Evolutionary conservation across 176 grass and related monocot genomes (phyloP), one percentile per base, ranked within the genome.

Genomic region (Cymbopogon citratus): DNA sequence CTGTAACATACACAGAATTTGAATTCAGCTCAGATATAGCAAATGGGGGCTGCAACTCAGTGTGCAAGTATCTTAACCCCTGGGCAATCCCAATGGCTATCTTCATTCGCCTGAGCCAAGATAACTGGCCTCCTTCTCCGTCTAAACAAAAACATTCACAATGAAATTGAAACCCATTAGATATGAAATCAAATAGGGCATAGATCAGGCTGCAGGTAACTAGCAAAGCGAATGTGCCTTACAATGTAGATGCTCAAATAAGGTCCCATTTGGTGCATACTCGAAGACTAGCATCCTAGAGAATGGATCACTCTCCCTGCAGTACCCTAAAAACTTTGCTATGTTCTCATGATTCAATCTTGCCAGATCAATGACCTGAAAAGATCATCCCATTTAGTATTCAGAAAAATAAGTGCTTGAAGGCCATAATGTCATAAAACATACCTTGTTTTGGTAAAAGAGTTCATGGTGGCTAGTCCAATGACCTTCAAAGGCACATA

Each of bases 71-170:
- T 41, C 69, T 88, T 45, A 99, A 76, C 54, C 92, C 96, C 78
- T 83, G 83, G 19, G 96, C 92, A 7, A 99, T 91, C 60, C 96
- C 96, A 28, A 99, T 84, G 61, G 93, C 91, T 86, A 99, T 79
- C 83, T 95, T 99, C 96, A 99, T 99, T 29, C 96, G 88, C 69
- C 92, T 95, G 16, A 90, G 68, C 96, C 96, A 99, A 66, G 96
- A 95, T 2, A 99, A 71, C 39, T 95, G 93, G 43, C 80, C 78
- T 52, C 87, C 93, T 75, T 99, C 96, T 52, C 91, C 96, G 76
- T 91, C 96, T 99, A 80, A 80, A 83, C 7, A 8, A 71, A 74
- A 49, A 88, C 35, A 13, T 45, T n/a, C 24, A 56, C 61, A 59
- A 61, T 21, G 16, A 60, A 71, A 57, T 57, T 10, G 7, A 51